Evolutionary conservation across 495 filamentous ascomycete genomes (phyloP).

Genomic region (Penicillium angulare): DNA sequence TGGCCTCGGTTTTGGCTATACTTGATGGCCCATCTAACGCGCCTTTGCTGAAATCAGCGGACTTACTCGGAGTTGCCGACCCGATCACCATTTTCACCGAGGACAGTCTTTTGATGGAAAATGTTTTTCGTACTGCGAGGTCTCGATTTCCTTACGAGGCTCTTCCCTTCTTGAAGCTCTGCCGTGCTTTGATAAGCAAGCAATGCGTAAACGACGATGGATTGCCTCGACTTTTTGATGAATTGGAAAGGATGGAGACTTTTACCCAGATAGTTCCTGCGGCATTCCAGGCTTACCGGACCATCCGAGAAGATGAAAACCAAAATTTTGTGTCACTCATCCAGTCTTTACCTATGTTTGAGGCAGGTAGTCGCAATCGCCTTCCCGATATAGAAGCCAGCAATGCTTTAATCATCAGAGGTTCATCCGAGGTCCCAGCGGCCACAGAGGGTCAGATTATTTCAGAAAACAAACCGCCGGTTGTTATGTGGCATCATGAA

Average conservation of each 20-base stretch:
- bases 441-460: conserved; percentile 70
- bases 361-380: conserved; percentile 18
- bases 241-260: conserved; percentile 61
- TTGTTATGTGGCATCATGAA: conserved; percentile 65
- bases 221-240: conserved; percentile 46
- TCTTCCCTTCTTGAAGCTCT: conserved; percentile 71
- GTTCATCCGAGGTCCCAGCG: conserved; percentile 48
- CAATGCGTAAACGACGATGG: conserved; percentile 47
- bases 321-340: conserved; percentile 55
- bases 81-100: conserved; percentile 53
- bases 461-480: conserved; percentile 60
- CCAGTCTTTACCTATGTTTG: conserved; percentile 42
- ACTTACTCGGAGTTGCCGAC: conserved; percentile 36
- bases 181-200: conserved; percentile 49
- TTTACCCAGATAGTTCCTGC: conserved; percentile 71
- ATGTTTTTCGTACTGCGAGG: conserved; percentile 59
- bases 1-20: conserved; percentile 59
- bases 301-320: conserved; percentile 81
- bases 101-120: conserved; percentile 53
- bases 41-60: conserved; percentile 30
- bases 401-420: conserved; percentile 39
- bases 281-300: conserved; percentile 66
- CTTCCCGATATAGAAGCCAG: conserved; percentile 17
- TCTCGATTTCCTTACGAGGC: conserved; percentile 85
- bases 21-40: conserved; percentile 41